These are phyloP conservation scores for Penicillium goetzii DNA, from an alignment of 495 filamentous ascomycete species.

Conservation along the genomic window DNA sequence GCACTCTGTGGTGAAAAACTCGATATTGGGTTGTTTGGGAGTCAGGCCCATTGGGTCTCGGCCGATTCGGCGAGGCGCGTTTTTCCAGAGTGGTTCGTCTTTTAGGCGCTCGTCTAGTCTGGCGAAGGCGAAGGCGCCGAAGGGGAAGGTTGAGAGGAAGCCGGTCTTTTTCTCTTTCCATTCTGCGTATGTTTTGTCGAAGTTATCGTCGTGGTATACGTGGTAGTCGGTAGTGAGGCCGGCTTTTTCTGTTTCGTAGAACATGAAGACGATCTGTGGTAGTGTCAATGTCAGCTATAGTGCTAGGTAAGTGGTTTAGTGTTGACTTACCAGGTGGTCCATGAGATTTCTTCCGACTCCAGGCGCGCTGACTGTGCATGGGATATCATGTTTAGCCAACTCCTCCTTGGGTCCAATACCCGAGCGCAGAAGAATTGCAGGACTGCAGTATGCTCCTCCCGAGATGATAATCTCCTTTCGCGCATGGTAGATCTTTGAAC, in stretches of 20 bases:
- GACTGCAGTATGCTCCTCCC: conserved; percentile 59
- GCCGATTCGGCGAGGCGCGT: conserved; percentile 43
- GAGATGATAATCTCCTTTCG: conserved; percentile 56
- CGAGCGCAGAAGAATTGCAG: conserved; percentile 58
- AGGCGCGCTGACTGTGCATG: conserved; percentile 50
- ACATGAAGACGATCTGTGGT: conserved; percentile 38
- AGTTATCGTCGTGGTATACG: conserved; percentile 45
- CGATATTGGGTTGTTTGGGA: conserved; percentile 51
- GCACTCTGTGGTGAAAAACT: conserved; percentile 57
- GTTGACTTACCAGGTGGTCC: conserved; percentile 50
- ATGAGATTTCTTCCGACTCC: conserved; percentile 60
- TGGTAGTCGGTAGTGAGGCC: conserved; percentile 47
- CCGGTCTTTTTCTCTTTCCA: conserved; percentile 56
- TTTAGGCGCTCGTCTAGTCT: conserved; percentile 54
- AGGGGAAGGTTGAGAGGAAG: conserved; percentile 55
- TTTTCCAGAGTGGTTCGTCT: conserved; percentile 46
- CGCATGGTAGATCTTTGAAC: conserved; percentile 35
- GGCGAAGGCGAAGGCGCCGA: conserved; percentile 58
- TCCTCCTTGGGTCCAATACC: conserved; percentile 58
- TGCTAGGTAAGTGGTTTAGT: neutral
- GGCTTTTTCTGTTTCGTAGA: conserved; percentile 52
- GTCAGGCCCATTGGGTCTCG: conserved; percentile 58
- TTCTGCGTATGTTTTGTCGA: conserved; percentile 44
- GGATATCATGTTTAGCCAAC: conserved; percentile 50
- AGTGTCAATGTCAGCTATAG: neutral